A percentile compares a stretch with the other conserved stretches of the same genome.
These are phyloP conservation scores for Citrus trifoliata DNA, from an alignment of 345 rosid genomes.

Conservation along the genomic window DNA sequence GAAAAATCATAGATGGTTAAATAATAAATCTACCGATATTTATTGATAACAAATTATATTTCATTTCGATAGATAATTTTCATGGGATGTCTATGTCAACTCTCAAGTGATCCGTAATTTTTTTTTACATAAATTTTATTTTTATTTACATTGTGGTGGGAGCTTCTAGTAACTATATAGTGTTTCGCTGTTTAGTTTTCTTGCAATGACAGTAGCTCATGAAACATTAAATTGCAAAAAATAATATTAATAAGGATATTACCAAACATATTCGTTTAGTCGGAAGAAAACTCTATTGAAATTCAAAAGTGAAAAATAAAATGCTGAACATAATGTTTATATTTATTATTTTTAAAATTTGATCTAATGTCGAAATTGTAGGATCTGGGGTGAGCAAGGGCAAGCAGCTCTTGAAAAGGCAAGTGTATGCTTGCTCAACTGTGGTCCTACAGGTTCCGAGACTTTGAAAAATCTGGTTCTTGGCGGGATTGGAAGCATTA, in stretches of 20 bases:
- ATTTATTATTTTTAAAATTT: neutral
- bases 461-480: constrained; percentile 95
- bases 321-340: neutral
- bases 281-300: neutral
- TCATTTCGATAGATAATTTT: neutral
- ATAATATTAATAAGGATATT: neutral
- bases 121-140: neutral
- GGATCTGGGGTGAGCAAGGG: constrained; percentile 99
- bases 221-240: neutral
- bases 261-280: neutral
- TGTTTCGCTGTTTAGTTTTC: neutral
- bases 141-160: neutral
- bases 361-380: constrained; percentile 17
- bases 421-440: constrained; percentile 88
- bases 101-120: too few relatives aligned
- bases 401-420: constrained; percentile 86
- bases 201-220: neutral
- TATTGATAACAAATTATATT: neutral
- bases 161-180: neutral
- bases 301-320: neutral
- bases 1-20: neutral
- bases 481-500: constrained; percentile 92
- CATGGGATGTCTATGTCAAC: neutral
- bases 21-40: neutral
- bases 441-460: constrained; percentile 99